Percentiles rank a stretch among this genome's conserved stretches.
Evolutionary conservation across 129 eudicot species (phyloP).

Genomic region (Centaurea solstitialis): DNA sequence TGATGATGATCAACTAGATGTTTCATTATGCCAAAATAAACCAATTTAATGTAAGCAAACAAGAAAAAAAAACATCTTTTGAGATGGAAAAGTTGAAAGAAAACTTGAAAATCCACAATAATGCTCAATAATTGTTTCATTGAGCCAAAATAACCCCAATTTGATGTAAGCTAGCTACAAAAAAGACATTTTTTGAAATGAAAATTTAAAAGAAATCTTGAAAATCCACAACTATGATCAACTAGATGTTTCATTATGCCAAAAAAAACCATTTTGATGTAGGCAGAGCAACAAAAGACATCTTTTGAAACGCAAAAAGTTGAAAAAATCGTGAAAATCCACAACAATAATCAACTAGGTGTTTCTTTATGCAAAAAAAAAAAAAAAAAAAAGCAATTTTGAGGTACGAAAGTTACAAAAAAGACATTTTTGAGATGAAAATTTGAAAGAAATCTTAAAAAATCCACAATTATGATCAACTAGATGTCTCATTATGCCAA

Average conservation of each 20-base stretch:
- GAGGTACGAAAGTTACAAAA: not conserved
- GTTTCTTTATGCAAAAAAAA: not conserved
- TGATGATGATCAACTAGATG: no score
- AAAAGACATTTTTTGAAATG: not conserved
- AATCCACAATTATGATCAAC: not conserved
- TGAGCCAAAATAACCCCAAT: not conserved
- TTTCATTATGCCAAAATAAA: no score
- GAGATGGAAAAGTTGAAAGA: not conserved
- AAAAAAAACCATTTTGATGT: not conserved
- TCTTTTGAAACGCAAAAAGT: not conserved
- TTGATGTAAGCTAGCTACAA: not conserved
- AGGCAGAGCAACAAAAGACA: not conserved
- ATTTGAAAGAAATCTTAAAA: not conserved
- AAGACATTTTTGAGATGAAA: not conserved
- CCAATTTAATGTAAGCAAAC: not conserved
- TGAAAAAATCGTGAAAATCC: not conserved
- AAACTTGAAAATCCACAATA: not conserved
- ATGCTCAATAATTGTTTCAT: not conserved
- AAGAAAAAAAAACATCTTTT: not conserved
- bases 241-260: not conserved
- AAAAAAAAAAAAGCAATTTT: no score
- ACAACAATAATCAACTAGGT: not conserved
- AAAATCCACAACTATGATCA: not conserved
- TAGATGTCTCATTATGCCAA: not conserved
- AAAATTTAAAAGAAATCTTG: not conserved